Base-by-base conservation (phyloP, 805 yeast genomes). In the Saturnispora galanensis region DNA sequence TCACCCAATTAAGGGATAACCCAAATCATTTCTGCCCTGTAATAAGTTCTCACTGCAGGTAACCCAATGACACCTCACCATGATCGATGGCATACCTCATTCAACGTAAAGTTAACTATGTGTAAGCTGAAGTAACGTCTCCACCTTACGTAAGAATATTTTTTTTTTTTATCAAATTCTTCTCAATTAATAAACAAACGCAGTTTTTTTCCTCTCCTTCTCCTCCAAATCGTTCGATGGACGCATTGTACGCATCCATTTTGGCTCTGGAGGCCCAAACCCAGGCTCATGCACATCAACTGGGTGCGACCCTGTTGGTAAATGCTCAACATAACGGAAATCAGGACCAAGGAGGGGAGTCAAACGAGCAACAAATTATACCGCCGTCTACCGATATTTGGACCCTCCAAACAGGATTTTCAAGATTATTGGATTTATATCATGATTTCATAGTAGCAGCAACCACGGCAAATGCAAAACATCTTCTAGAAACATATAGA, bases 401-500 rank as follows among this genome's bases (percentile, higher is more conserved):
- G 89, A 68, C 75, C 15, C 79, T 81, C 16, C 82, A 82, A 62
- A 82, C 77, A 57, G 74, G 77, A 50, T 81, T 81, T 57, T 68
- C 79, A 13, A 77, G 77, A 30, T 62, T 84, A 33, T 64, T 83
- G 46, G 84, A 84, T 58, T 76, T 81, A 53, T 84, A 83, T 56
- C 77, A 80, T 49, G 87, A 82, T 52, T 83, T 83, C 41, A 42
- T 42, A 21, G 45, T 42, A 4, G 39, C 39, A 10, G 45, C 45
- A n/a, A 18, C 40, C 13, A 37, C 41, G 7, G 34, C 77, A 56
- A 78, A 88, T 3, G 93, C 93, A 2, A 79, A 77, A 56, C 85
- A 83, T 52, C 76, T 84, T 39, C 84, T 84, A 7, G 82, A 81
- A 50, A 74, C 82, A 35, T 84, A 84, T 59, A 77, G 87, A 59